phyloP scores from a whole-genome alignment of 768 basidiomycete species.

The Myochromella boudieri region DNA sequence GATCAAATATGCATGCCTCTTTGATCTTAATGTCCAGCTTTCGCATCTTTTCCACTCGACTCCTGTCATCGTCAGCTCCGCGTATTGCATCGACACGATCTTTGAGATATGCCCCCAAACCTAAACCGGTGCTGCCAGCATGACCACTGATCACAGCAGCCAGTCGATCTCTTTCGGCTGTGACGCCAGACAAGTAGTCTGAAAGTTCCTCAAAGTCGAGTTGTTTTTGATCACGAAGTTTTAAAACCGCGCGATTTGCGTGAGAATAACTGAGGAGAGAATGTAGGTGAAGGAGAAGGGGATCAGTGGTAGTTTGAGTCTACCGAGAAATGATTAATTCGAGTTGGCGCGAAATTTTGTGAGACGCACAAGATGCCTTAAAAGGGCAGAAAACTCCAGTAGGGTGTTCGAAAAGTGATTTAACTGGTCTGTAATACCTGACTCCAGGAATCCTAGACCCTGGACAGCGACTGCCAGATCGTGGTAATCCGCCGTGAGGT shows the following conservation, averaged over 20 bases:
- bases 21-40: slow-evolving; percentile 94
- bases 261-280: slow-evolving; percentile 93
- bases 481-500: slow-evolving; percentile 96
- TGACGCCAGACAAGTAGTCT: slow-evolving; percentile 91
- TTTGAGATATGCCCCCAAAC: slow-evolving; percentile 85
- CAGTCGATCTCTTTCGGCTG: slow-evolving; percentile 88
- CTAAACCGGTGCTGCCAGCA: slow-evolving; percentile 80
- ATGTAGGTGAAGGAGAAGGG: slow-evolving; percentile 87
- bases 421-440: slow-evolving; percentile 96
- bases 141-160: slow-evolving; percentile 89
- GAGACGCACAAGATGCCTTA: slow-evolving; percentile 73
- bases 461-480: slow-evolving; percentile 96
- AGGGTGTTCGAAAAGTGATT: slow-evolving; percentile 97
- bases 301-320: slow-evolving; percentile 91
- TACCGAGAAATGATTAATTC: slow-evolving; percentile 27
- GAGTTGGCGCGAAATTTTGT: slow-evolving; percentile 3
- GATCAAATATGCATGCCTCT: slow-evolving; percentile 56
- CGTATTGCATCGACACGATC: slow-evolving; percentile 91
- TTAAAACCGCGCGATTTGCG: slow-evolving; percentile 91
- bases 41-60: slow-evolving; percentile 89
- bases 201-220: slow-evolving; percentile 97
- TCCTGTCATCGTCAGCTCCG: slow-evolving; percentile 91
- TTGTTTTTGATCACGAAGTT: slow-evolving; percentile 96
- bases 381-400: slow-evolving; percentile 88
- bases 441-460: slow-evolving; percentile 96